These are phyloP conservation scores for Magnolia changhungtana DNA, from an alignment of 164 flowering plant genomes.

Conservation along the genomic window DNA sequence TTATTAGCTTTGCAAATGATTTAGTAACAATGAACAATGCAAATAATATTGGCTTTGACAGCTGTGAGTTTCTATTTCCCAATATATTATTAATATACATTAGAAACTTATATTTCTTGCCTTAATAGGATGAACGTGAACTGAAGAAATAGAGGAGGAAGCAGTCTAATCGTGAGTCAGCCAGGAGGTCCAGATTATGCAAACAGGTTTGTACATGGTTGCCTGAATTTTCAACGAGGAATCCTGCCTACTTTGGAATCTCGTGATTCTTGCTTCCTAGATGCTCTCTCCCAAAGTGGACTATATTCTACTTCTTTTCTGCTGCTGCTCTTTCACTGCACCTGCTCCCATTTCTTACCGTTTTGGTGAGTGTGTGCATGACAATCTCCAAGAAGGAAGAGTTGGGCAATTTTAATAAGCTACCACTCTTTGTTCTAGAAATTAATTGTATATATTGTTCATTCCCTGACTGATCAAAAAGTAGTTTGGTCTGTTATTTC, in stretches of 20 bases:
- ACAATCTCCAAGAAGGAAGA: neutral
- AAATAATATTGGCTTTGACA: neutral
- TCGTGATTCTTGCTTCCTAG: neutral
- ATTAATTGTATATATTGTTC: too few relatives aligned
- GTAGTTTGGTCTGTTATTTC: too few relatives aligned
- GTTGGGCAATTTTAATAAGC: neutral
- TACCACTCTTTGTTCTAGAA: neutral
- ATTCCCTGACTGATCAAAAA: too few relatives aligned
- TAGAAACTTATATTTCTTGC: neutral
- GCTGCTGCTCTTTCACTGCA: neutral
- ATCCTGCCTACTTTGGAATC: neutral
- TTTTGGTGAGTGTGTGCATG: neutral
- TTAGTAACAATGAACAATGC: too few relatives aligned
- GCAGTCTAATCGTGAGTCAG: conserved; percentile 94
- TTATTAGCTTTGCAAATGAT: too few relatives aligned
- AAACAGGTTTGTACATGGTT: conserved; percentile 60
- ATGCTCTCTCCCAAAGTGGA: neutral
- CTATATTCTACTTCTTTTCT: neutral
- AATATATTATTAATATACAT: too few relatives aligned
- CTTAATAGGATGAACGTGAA: conserved; percentile 81
- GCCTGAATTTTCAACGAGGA: neutral
- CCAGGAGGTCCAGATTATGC: conserved; percentile 91
- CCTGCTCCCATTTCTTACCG: neutral
- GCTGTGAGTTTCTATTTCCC: neutral
- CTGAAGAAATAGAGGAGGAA: conserved; percentile 87